Base-by-base conservation (phyloP, 176 grass and related monocot species). In the Triticum timopheevii region DNA sequence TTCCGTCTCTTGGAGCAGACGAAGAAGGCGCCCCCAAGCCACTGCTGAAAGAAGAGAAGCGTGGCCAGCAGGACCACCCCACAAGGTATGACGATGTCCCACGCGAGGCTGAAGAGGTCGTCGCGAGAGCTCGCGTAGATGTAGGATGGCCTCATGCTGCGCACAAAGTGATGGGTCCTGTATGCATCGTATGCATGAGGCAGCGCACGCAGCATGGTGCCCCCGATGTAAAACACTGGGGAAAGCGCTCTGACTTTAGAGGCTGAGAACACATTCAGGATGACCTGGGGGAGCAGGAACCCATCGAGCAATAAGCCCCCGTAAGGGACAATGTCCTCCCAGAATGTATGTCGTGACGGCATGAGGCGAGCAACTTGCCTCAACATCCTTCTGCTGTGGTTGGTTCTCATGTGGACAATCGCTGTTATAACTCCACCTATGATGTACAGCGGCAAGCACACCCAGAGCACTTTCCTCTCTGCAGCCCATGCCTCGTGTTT, bases 231-330 rank as follows among this genome's bases (percentile, higher is more conserved):
- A 59, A 98, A 98, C 44, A 79, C 80, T 19, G 68, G 72, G 65
- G 86, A 83, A 36, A 98, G 88, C 13, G 90, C 91, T 76, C 56
- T 87, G 69, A 90, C 80, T 82, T 92, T 98, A 47, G 95, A 93
- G 42, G 81, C 67, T 7, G 83, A 92, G 65, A 91, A 98, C 23
- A 69, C 59, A 28, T 95, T 93, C 49, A 93, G 84, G 61, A 95
- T 81, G 31, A 95, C 84, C 81, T 98, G 95, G 73, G 95, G 95
- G 28, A 98, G 89, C 79, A 98, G 68, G 86, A 98, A 98, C 2
- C 89, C 90, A 56, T 98, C 93, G 3, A 98, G 86, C 34, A 95
- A 71, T 64, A 94, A 54, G 45, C 93, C 96, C 58, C 88, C 88
- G 56, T 92, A 95, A 2, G 90, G 80, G 22, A 92, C 90, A 35